Evolutionary conservation across 495 filamentous ascomycete species (phyloP).

Genomic region (Penicillium odoratum): DNA sequence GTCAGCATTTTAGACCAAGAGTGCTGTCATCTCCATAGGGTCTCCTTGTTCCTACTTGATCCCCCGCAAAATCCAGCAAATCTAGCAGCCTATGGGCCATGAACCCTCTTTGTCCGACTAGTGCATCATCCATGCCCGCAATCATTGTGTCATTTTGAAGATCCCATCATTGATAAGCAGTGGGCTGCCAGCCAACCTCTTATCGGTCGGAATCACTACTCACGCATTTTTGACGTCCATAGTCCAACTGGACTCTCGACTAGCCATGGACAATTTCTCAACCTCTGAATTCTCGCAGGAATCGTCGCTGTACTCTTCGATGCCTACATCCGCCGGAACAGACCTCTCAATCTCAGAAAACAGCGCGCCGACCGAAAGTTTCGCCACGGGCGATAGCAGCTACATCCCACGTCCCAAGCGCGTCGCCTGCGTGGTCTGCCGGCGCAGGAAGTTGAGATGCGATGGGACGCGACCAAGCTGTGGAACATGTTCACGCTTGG

Average conservation of each 20-base stretch:
- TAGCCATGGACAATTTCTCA: slow-evolving; percentile 25
- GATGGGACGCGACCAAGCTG: slow-evolving; percentile 77
- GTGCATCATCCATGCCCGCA: slow-evolving; percentile 12
- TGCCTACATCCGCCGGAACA: slow-evolving; percentile 26
- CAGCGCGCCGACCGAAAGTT: slow-evolving; percentile 30
- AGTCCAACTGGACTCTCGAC: slow-evolving; percentile 3
- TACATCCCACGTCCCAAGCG: slow-evolving; percentile 82
- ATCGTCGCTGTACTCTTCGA: slow-evolving; percentile 44
- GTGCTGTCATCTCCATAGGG: slow-evolving; percentile 20
- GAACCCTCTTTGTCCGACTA: slow-evolving; percentile 9
- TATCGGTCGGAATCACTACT: slow-evolving; percentile 15
- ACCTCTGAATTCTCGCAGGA: slow-evolving; percentile 46
- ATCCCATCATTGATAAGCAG: slow-evolving; percentile 11
- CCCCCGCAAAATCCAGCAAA: not conserved
- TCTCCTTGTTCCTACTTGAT: slow-evolving; percentile 12
- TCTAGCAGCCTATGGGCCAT: slow-evolving; percentile 10
- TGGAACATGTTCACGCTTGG: slow-evolving; percentile 84
- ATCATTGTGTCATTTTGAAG: slow-evolving; percentile 1
- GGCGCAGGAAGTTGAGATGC: slow-evolving; percentile 87
- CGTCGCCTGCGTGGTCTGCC: slow-evolving; percentile 94
- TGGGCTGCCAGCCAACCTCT: slow-evolving; percentile 11
- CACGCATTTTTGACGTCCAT: slow-evolving; percentile 8
- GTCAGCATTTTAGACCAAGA: not conserved
- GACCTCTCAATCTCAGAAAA: slow-evolving; percentile 34
- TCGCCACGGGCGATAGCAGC: slow-evolving; percentile 53